Evolutionary conservation across 2,329 filamentous ascomycete species (phyloP), one percentile per base, ranked within the genome.

Genomic region (Fusarium sp.): DNA sequence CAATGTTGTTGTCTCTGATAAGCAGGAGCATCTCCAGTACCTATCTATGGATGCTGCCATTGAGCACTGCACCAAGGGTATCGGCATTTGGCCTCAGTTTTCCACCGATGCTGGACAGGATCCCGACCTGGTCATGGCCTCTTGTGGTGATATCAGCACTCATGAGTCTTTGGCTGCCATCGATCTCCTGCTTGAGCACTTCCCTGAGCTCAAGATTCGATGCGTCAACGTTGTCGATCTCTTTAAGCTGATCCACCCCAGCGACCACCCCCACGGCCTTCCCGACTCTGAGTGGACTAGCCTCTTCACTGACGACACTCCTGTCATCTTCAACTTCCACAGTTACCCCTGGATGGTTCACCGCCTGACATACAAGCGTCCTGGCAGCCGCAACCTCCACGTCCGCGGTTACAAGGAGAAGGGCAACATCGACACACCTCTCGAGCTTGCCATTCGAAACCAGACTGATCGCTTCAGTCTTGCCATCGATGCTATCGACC

Each of bases 241-340:
- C 27, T 94, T 95, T 89, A 93, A 92, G 81, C 85, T 95, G 50
- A 93, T 94, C 74, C 88, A 90, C 64, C 85, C 89, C 61, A 83
- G 81, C 23, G 89, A 93, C 75, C 92, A 95, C 78, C 90, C 92
- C 0, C 92, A 95, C 81, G 92, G 92, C 42, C 85, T 94, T 62
- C 86, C 84, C 0, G 89, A 93, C 73, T 70, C 75, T 20, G 90
- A 93, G 77, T 95, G 90, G 88, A 81, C 81, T 17, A 84, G 90
- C 41, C 82, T 94, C 71, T 95, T 95, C 85, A 94, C 92, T 2
- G 84, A 86, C 18, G 84, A 93, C 83, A 90, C 86, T 71, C 92
- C 92, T 26, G 84, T 93, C 78, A 89, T 94, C 77, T 94, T 95
- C 85, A 94, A 94, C 83, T 95, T 94, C 88, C 92, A 95, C 83